Evolutionary conservation across 1,284 basidiomycete species (phyloP), one percentile per base, ranked within the genome.

Genomic region (Fomitiporia mediterranea): DNA sequence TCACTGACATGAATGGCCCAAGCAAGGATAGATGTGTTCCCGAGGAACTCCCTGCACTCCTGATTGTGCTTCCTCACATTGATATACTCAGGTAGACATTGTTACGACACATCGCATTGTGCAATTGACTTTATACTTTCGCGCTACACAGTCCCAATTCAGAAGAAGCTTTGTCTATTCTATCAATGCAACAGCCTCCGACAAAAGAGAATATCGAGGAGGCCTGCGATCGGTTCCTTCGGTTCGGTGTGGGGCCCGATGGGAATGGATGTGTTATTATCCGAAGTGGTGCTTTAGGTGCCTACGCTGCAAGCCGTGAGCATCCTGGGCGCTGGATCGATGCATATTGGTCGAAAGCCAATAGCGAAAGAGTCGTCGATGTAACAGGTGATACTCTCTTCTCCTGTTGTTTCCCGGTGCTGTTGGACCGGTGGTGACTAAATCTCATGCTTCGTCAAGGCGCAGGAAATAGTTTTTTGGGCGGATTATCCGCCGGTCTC

Each of bases 401-500:
- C 35, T 50, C 44, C 21, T 55, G 27, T 30, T 2, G 35, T 13
- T 46, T 21, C 17, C 25, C 21, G 27, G n/a, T 19, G 25, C 61
- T 25, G n/a, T n/a, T n/a, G n/a, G n/a, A n/a, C n/a, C n/a, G n/a
- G n/a, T n/a, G n/a, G n/a, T n/a, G 3, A 17, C 27, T 46, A 23
- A 28, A 3, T 46, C 15, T 52, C 21, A 11, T 43, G 15, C 13
- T 30, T 28, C 25, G 52, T 53, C 4, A 55, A 90, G 90, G 91
- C 42, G 92, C 91, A 4, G 93, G 93, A 8, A 96, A 96, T 70
- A 81, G 83, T 51, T 96, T 94, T 68, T 28, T 95, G 32, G 94
- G 93, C 8, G 89, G 91, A 0, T 73, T 95, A 6, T 82, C 81
- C 13, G 92, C 91, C 4, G 91, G 91, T 0, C 66, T 94, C 48